phyloP scores from a whole-genome alignment of 2,329 filamentous ascomycete genomes.

The Fonsecaea multimorphosa region DNA sequence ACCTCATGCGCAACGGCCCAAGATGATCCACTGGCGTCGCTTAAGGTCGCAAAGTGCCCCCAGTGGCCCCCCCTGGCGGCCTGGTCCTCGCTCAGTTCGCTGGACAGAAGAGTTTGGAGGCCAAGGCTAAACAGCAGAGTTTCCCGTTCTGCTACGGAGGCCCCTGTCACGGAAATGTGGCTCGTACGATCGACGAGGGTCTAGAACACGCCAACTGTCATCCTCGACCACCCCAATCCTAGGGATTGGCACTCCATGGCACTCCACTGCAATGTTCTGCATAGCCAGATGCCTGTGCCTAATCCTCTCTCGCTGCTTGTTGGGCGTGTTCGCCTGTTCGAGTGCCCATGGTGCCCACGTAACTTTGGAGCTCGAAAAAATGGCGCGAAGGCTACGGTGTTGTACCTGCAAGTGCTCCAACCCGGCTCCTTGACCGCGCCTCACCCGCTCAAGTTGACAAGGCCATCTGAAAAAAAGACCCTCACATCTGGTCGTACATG shows the following conservation, averaged over 20 bases:
- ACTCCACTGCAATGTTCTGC: constrained; percentile 29
- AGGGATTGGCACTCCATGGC: constrained; percentile 25
- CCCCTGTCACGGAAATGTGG: constrained; percentile 20
- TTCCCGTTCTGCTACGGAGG: constrained; percentile 2
- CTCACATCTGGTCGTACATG: constrained; percentile 20
- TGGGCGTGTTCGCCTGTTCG: constrained; percentile 9
- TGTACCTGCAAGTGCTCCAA: constrained; percentile 16
- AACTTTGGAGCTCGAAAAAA: constrained; percentile 18
- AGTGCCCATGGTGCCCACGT: constrained; percentile 22
- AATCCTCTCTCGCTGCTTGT: constrained; percentile 13
- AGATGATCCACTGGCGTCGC: not conserved
- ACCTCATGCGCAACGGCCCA: constrained; percentile 7
- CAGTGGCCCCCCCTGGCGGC: no score
- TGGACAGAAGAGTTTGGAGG: constrained; percentile 2
- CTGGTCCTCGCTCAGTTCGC: not conserved
- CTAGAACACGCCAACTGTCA: constrained; percentile 29
- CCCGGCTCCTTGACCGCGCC: constrained; percentile 13
- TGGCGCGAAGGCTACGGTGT: constrained; percentile 13
- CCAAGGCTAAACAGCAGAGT: constrained; percentile 2
- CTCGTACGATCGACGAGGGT: constrained; percentile 31
- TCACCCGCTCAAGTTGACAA: constrained; percentile 14
- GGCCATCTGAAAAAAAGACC: constrained; percentile 5
- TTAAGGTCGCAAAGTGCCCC: not conserved
- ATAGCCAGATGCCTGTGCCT: constrained; percentile 26
- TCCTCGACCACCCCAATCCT: constrained; percentile 10